A percentile compares a stretch with the other conserved stretches of the same genome.
These are phyloP conservation scores for Rhodamnia argentea DNA, from an alignment of 345 rosid species.

Conservation along the genomic window DNA sequence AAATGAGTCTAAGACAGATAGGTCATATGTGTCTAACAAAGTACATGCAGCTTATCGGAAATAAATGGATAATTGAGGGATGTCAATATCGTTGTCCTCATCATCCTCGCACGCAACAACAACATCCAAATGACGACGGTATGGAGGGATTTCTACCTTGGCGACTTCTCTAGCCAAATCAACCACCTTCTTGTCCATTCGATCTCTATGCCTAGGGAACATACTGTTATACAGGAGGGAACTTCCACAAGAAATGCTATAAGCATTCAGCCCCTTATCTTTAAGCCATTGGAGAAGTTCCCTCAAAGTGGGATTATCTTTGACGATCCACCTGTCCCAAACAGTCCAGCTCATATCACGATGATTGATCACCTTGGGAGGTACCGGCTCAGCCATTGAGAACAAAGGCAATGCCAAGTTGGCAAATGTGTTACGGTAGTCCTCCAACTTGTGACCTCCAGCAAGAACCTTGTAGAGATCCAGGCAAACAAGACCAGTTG, in stretches of 20 bases:
- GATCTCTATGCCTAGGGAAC: constrained; percentile 76
- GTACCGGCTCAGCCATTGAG: constrained; percentile 97
- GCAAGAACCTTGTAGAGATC: constrained; percentile 91
- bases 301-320: constrained; percentile 56
- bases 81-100: constrained; percentile 73
- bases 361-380: constrained; percentile 80
- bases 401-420: constrained; percentile 87
- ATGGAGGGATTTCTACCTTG: constrained; percentile 58
- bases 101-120: constrained; percentile 94
- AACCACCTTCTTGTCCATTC: constrained; percentile 69
- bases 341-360: constrained; percentile 90
- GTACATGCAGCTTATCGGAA: constrained; percentile 23
- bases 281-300: constrained; percentile 77
- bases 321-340: constrained; percentile 91
- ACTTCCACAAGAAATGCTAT: constrained; percentile 93
- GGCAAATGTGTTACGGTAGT: constrained; percentile 95
- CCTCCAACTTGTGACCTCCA: constrained; percentile 72
- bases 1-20: neutral
- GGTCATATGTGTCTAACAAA: neutral
- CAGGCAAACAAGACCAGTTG: constrained; percentile 91
- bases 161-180: constrained; percentile 90
- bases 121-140: constrained; percentile 69
- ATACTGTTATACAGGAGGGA: constrained; percentile 75
- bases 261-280: constrained; percentile 69
- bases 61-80: constrained; percentile 80